Evolutionary conservation across 2,329 filamentous ascomycete genomes (phyloP).

Genomic region (Dichotomopilus funicola): DNA sequence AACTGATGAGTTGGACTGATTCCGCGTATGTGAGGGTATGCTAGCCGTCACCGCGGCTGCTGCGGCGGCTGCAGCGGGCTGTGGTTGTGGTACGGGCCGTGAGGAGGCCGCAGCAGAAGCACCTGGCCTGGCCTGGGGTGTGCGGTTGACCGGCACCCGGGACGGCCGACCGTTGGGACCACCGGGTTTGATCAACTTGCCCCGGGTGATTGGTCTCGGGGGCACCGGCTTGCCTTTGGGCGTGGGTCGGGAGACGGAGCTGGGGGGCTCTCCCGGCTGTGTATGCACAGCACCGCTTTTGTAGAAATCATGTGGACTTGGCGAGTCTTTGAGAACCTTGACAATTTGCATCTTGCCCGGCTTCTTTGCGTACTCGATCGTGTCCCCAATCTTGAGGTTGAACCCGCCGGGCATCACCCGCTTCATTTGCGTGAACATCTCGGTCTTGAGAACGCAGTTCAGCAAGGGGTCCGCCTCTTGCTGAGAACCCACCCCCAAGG

Average conservation of each 20-base stretch:
- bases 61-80: conserved; percentile 23
- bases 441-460: conserved; percentile 92
- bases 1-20: conserved; percentile 44
- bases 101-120: conserved; percentile 22
- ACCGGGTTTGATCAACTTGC: conserved; percentile 85
- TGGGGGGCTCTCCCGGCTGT: conserved; percentile 73
- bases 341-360: conserved; percentile 84
- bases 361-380: conserved; percentile 96
- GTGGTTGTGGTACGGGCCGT: conserved; percentile 25
- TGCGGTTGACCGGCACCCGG: conserved; percentile 52
- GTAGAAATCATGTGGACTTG: conserved; percentile 72
- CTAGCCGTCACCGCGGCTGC: conserved; percentile 30
- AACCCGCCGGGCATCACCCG: conserved; percentile 72
- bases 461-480: conserved; percentile 91
- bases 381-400: conserved; percentile 74
- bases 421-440: conserved; percentile 89
- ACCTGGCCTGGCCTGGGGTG: conserved; percentile 37
- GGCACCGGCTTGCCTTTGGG: conserved; percentile 82
- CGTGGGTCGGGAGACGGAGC: conserved; percentile 74
- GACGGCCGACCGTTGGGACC: conserved; percentile 78
- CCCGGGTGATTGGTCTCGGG: conserved; percentile 83
- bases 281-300: conserved; percentile 92
- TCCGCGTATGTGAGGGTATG: conserved; percentile 48
- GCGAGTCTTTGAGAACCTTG: conserved; percentile 84
- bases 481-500: conserved; percentile 78